Evolutionary conservation across 345 rosid species (phyloP).

Genomic region (Brassica nigra): DNA sequence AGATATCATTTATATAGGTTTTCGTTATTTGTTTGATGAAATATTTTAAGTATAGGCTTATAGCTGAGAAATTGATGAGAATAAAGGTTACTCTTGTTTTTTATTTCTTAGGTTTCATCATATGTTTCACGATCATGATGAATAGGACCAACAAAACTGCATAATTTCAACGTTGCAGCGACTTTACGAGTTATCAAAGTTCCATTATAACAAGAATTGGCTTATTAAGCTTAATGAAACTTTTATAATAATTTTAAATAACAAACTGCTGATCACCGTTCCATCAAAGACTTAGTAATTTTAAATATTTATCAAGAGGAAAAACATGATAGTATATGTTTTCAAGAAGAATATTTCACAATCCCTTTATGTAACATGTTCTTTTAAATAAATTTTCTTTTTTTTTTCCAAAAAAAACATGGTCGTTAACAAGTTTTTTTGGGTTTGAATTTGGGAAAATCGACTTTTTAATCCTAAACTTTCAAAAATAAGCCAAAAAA

Average conservation of each 20-base stretch:
- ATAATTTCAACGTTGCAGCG: slow-evolving; percentile 22
- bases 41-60: not conserved
- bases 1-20: not conserved
- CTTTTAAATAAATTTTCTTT: not conserved
- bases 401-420: no score
- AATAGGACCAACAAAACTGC: not conserved
- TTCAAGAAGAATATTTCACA: not conserved
- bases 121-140: slow-evolving; percentile 12
- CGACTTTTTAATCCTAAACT: no score
- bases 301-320: not conserved
- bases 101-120: not conserved
- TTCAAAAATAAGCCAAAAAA: no score
- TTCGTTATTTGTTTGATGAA: not conserved
- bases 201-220: slow-evolving; percentile 1
- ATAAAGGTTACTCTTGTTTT: not conserved
- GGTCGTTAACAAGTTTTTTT: no score
- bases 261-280: slow-evolving; percentile 14
- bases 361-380: not conserved
- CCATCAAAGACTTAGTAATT: not conserved
- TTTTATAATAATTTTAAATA: not conserved
- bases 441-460: not conserved
- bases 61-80: not conserved
- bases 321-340: not conserved
- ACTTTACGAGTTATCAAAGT: not conserved
- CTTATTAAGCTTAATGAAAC: slow-evolving; percentile 2